Evolutionary conservation across 176 grass and related monocot species (phyloP).

Genomic region (Zizania latifolia): DNA sequence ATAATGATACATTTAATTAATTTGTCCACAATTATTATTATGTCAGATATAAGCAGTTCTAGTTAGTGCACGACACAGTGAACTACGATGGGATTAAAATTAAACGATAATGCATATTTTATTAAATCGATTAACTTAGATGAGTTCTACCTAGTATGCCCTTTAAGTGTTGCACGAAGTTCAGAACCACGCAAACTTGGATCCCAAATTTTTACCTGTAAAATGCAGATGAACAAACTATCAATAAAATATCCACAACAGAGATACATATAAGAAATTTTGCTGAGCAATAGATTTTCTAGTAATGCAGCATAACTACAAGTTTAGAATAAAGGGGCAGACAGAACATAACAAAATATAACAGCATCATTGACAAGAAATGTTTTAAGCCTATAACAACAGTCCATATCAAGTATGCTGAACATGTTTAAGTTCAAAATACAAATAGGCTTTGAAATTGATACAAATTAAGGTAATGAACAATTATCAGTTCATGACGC

Average conservation of each 20-base stretch:
- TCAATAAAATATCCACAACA: slow-evolving; percentile 9
- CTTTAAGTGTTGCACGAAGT: slow-evolving; percentile 94
- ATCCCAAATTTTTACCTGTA: slow-evolving; percentile 99
- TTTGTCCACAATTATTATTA: slow-evolving; percentile 12
- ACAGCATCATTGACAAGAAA: slow-evolving; percentile 1
- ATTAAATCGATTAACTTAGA: background rate
- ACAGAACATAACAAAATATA: slow-evolving; percentile 10
- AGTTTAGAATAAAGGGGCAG: background rate
- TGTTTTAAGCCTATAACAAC: background rate
- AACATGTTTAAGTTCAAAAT: slow-evolving; percentile 13
- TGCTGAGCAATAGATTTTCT: slow-evolving; percentile 8
- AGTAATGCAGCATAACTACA: slow-evolving; percentile 29
- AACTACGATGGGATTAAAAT: background rate
- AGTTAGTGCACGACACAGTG: background rate
- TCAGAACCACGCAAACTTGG: slow-evolving; percentile 98
- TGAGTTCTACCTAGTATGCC: slow-evolving; percentile 69
- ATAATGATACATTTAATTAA: background rate
- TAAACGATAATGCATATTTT: slow-evolving; percentile 6
- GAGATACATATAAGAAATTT: background rate
- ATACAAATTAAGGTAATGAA: slow-evolving; percentile 17
- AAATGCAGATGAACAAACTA: slow-evolving; percentile 6
- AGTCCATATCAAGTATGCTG: slow-evolving; percentile 3
- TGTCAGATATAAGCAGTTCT: background rate
- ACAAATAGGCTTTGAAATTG: background rate
- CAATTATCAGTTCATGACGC: background rate